These are phyloP conservation scores for Botrytis sinoallii DNA, from an alignment of 2,329 filamentous ascomycete genomes.

Conservation along the genomic window DNA sequence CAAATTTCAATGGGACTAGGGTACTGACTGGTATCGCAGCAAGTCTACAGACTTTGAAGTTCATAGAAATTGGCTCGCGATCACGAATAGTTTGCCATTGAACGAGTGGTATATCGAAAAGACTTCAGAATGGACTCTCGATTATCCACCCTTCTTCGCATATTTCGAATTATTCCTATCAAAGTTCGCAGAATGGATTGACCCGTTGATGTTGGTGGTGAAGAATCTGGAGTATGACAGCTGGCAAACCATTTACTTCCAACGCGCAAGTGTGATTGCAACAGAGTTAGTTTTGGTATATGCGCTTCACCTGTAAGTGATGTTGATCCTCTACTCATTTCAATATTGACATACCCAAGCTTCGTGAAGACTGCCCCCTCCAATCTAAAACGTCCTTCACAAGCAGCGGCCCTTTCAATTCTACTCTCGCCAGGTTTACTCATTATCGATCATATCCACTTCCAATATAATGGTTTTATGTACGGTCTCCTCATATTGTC, in stretches of 20 bases:
- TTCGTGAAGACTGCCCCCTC: slow-evolving; percentile 70
- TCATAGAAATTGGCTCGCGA: slow-evolving; percentile 96
- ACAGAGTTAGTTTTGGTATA: slow-evolving; percentile 82
- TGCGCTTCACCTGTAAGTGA: slow-evolving; percentile 68
- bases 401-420: slow-evolving; percentile 84
- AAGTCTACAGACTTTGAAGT: slow-evolving; percentile 99
- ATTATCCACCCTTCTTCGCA: slow-evolving; percentile 98
- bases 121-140: slow-evolving; percentile 98
- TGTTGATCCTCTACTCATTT: background rate
- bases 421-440: slow-evolving; percentile 88
- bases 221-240: slow-evolving; percentile 81
- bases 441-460: slow-evolving; percentile 98
- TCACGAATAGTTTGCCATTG: slow-evolving; percentile 83
- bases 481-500: slow-evolving; percentile 89
- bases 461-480: slow-evolving; percentile 97
- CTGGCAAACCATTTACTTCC: slow-evolving; percentile 93
- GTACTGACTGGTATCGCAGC: slow-evolving; percentile 48
- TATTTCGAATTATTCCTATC: slow-evolving; percentile 94
- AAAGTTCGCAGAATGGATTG: slow-evolving; percentile 70
- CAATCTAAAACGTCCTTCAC: slow-evolving; percentile 68
- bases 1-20: background rate
- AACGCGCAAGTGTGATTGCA: slow-evolving; percentile 80
- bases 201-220: slow-evolving; percentile 78
- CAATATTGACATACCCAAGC: slow-evolving; percentile 43
- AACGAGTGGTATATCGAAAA: slow-evolving; percentile 96